These are phyloP conservation scores for Gypsophila paniculata DNA, from an alignment of 179 eudicot genomes.

Conservation along the genomic window DNA sequence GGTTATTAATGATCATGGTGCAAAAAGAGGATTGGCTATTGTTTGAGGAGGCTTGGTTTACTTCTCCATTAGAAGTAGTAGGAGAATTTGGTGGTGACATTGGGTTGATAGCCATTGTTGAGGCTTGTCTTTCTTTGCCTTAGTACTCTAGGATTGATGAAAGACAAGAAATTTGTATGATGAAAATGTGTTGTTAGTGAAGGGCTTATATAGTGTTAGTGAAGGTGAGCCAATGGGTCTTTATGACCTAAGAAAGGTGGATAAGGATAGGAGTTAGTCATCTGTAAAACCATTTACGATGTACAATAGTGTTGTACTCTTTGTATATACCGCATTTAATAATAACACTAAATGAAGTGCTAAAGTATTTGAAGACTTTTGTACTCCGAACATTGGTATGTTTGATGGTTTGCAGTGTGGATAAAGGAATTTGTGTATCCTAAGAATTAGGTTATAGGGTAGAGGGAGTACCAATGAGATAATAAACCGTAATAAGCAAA, in stretches of 20 bases:
- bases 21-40: background rate
- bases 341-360: too few relatives aligned
- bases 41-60: slow-evolving; percentile 8
- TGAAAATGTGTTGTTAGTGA: background rate
- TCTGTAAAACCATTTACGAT: background rate
- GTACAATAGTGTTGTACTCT: too few relatives aligned
- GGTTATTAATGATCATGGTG: background rate
- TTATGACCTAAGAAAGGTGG: background rate
- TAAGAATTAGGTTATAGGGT: too few relatives aligned
- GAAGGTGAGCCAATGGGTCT: background rate
- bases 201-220: background rate
- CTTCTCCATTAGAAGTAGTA: background rate
- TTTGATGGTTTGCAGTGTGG: too few relatives aligned
- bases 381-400: too few relatives aligned
- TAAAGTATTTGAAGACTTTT: too few relatives aligned
- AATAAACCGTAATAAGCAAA: background rate
- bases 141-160: background rate
- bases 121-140: too few relatives aligned
- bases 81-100: background rate
- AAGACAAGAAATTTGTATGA: background rate
- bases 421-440: too few relatives aligned
- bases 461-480: background rate
- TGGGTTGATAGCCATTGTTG: background rate
- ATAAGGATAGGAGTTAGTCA: background rate
- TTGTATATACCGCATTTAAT: too few relatives aligned